Percentiles rank a stretch among this genome's conserved stretches.
These are phyloP conservation scores for Ustilago cynodontis DNA, from an alignment of 1,284 basidiomycete genomes.

Conservation along the genomic window DNA sequence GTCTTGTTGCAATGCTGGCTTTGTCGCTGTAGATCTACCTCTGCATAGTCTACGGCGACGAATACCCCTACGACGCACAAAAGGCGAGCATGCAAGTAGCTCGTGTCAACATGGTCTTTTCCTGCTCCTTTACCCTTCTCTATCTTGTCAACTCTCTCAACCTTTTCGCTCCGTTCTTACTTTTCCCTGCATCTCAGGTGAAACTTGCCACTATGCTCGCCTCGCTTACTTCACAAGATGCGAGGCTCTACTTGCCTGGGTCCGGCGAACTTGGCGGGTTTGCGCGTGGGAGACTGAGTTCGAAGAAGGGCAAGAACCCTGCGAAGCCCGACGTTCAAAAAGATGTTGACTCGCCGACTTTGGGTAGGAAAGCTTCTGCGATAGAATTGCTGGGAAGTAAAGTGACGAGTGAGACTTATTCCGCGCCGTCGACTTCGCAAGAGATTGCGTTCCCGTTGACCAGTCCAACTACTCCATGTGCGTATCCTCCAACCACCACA, in stretches of 20 bases:
- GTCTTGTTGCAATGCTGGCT: not conserved
- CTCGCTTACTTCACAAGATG: not conserved
- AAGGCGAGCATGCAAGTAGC: constrained; percentile 8
- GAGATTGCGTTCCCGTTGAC: not conserved
- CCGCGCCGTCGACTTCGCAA: not conserved
- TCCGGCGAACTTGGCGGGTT: not conserved
- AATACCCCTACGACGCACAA: constrained; percentile 12
- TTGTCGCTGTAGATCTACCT: constrained; percentile 7
- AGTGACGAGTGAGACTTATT: constrained; percentile 16
- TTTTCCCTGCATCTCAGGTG: constrained; percentile 33
- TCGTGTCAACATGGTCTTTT: constrained; percentile 11
- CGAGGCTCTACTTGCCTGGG: not conserved
- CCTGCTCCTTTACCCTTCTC: constrained; percentile 26
- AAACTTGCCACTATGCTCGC: constrained; percentile 34
- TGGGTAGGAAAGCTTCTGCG: constrained; percentile 8
- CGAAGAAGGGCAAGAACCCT: not conserved
- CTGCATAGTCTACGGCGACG: not conserved
- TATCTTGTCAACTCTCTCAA: constrained; percentile 35
- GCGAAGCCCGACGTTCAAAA: not conserved
- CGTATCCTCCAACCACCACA: not conserved
- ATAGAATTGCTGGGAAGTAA: constrained; percentile 4
- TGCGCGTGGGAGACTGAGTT: not conserved
- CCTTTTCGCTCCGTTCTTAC: constrained; percentile 38
- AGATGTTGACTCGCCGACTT: not conserved
- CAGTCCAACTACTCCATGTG: not conserved